Percentiles rank a stretch among this genome's conserved stretches.
Conservation (phyloP, 2,329 filamentous ascomycete genomes). For the Ophiostoma montium region DNA sequence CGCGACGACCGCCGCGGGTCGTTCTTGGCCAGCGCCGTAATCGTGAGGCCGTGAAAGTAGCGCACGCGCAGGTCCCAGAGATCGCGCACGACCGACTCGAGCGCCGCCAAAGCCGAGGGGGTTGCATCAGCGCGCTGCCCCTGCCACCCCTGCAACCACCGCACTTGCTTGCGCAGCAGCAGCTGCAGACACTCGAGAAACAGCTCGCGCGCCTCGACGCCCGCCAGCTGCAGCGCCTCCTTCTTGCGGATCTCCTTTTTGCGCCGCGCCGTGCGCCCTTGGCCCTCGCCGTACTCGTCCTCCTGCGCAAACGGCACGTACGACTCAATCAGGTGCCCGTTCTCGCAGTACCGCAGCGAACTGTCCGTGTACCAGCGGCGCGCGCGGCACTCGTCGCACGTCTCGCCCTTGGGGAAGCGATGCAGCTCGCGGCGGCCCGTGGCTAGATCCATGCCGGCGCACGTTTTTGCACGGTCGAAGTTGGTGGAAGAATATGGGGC, state of each 20-base stretch:
- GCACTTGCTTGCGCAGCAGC: conserved; percentile 66
- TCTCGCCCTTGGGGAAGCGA: conserved; percentile 37
- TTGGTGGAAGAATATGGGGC: too few species aligned
- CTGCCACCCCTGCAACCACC: conserved; percentile 55
- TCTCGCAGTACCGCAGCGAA: conserved; percentile 64
- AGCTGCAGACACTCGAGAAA: conserved; percentile 78
- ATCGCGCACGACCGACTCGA: conserved; percentile 69
- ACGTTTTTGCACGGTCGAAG: too few species aligned
- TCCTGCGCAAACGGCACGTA: conserved; percentile 39
- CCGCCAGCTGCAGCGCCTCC: conserved; percentile 42
- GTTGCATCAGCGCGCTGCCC: conserved; percentile 28
- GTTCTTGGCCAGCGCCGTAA: conserved; percentile 20
- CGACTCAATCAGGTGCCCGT: conserved; percentile 60
- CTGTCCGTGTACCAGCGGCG: conserved; percentile 59
- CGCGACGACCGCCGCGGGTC: conserved; percentile 2
- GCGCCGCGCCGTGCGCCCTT: conserved; percentile 39
- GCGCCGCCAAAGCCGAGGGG: conserved; percentile 37
- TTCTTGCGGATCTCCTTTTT: conserved; percentile 44
- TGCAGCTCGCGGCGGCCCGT: conserved; percentile 27
- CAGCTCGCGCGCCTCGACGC: conserved; percentile 57
- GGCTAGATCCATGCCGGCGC: conserved; percentile 22
- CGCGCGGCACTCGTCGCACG: conserved; percentile 54
- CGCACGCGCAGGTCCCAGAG: conserved; percentile 65
- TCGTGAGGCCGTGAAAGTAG: conserved; percentile 39
- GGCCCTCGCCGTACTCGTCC: conserved; percentile 47